Conservation (phyloP, 257 asterid genomes). For the Cruciata laevipes region DNA sequence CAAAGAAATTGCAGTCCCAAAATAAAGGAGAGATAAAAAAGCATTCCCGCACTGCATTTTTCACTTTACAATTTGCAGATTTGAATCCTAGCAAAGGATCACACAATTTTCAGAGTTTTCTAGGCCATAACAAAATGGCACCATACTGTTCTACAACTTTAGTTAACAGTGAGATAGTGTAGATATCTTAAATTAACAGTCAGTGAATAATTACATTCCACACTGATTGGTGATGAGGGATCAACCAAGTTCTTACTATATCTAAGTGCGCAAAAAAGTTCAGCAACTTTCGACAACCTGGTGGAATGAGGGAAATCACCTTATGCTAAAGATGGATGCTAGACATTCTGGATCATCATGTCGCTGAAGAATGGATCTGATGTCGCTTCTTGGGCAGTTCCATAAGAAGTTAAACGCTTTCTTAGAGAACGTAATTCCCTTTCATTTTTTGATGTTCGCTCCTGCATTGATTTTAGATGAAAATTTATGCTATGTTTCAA, state of each 20-base stretch:
- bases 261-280: neutral
- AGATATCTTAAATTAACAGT: neutral
- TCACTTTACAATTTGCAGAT: neutral
- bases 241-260: neutral
- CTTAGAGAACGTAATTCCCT: constrained; percentile 69
- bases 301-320: constrained; percentile 4
- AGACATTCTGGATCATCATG: constrained; percentile 24
- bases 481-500: neutral
- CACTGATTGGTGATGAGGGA: neutral
- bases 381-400: constrained; percentile 72
- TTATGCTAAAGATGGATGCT: neutral
- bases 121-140: neutral
- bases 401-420: constrained; percentile 54
- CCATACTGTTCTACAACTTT: neutral
- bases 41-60: constrained; percentile 5
- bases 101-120: neutral
- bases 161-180: neutral
- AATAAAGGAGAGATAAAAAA: constrained; percentile 4
- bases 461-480: constrained; percentile 33
- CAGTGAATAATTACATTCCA: neutral
- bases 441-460: constrained; percentile 51
- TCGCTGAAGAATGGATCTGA: constrained; percentile 59
- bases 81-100: neutral
- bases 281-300: neutral
- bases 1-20: neutral